A percentile compares a stretch with the other conserved stretches of the same genome.
These are phyloP conservation scores for Cyberlindnera subsufficiens DNA, from an alignment of 805 yeast species.

Conservation along the genomic window DNA sequence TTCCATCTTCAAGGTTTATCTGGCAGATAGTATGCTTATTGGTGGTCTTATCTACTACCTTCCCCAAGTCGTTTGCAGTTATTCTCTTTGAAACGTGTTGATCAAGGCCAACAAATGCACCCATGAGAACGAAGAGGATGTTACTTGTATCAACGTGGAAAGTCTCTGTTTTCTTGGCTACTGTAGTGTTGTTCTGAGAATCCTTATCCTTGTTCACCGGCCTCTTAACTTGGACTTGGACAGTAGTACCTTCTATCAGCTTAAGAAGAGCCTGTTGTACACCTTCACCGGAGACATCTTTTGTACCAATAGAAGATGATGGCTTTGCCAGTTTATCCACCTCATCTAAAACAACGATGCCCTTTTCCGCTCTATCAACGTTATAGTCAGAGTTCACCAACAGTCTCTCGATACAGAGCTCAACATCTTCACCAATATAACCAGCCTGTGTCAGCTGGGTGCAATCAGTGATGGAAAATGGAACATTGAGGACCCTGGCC, in stretches of 20 bases:
- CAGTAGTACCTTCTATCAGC: constrained; percentile 50
- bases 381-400: constrained; percentile 45
- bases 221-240: constrained; percentile 41
- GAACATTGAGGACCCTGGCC: constrained; percentile 46
- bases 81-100: constrained; percentile 38
- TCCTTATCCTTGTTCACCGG: constrained; percentile 29
- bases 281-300: constrained; percentile 61
- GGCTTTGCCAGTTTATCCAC: constrained; percentile 52
- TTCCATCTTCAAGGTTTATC: constrained; percentile 32
- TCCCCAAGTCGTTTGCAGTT: constrained; percentile 21
- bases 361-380: constrained; percentile 46
- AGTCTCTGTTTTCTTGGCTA: constrained; percentile 34
- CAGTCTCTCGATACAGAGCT: constrained; percentile 47
- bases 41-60: constrained; percentile 15
- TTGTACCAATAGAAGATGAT: constrained; percentile 38
- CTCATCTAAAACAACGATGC: constrained; percentile 56
- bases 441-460: constrained; percentile 62
- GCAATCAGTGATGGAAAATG: constrained; percentile 55
- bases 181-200: constrained; percentile 25
- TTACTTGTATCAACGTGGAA: constrained; percentile 49
- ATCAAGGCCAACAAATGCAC: constrained; percentile 58
- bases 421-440: constrained; percentile 61
- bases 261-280: constrained; percentile 57
- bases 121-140: constrained; percentile 51
- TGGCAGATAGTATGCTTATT: constrained; percentile 25